Base-by-base conservation (phyloP, 2,329 filamentous ascomycete species). In the Sclerotinia sclerotiorum region DNA sequence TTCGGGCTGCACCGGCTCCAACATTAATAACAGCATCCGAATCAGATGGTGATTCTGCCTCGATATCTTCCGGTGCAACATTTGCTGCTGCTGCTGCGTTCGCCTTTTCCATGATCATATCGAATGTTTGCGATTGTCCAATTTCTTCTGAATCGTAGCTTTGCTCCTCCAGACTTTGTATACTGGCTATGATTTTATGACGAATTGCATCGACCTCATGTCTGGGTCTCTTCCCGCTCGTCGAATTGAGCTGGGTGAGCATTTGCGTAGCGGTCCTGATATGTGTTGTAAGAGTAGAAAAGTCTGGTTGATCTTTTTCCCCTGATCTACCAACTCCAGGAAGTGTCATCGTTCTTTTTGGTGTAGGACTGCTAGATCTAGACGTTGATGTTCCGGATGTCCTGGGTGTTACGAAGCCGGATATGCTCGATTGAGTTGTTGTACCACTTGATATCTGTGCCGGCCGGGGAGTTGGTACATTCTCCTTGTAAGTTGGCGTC, bases 251-350 rank as follows among this genome's bases (percentile, higher is more conserved):
- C 75, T 95, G 92, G 19, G 92, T 90, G 55, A 95, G 82, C 92
- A 95, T 95, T 78, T 94, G 91, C 19, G 92, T 92, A 5, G 92
- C 92, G 5, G 91, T 93, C 27, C 92, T 87, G 91, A 95, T 95
- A 77, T 95, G 92, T 17, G 91, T 94, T 17, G 92, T 92, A 44
- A 95, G 81, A 3, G 92, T 92, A 15, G 90, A 92, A 73, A 94
- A 91, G 75, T 95, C 92, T 1, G 90, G 89, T 76, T 93, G 90
- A 69, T 93, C 90, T 15, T 85, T 81, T 35, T 82, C 82, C 72
- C 84, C 85, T 27, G 80, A 78, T 71, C 80, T 79, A 60, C 85
- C 83, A 64, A 83, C 82, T 57, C 82, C 81, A 24, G 85, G 82
- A 35, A 90, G 73, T 5, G 88, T 87, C 83, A 88, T 84, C 77